A percentile compares a stretch with the other conserved stretches of the same genome.
Evolutionary conservation across 164 flowering plant genomes (phyloP).

Genomic region (Piper longum): DNA sequence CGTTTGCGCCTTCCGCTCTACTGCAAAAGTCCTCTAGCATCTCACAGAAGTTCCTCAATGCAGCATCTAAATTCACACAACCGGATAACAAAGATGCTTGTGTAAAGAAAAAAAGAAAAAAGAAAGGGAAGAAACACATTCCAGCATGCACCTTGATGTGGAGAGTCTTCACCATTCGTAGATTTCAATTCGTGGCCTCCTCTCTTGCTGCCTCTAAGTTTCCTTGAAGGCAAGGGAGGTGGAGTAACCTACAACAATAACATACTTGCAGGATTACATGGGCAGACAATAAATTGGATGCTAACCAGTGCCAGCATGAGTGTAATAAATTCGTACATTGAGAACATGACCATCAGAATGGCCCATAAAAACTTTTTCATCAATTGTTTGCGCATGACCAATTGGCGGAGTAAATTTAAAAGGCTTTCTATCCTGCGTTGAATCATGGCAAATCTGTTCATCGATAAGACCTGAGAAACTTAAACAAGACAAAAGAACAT

Average conservation of each 20-base stretch:
- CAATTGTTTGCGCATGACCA: constrained; percentile 22
- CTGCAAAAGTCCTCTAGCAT: constrained; percentile 65
- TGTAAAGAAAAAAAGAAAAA: background rate
- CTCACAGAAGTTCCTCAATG: constrained; percentile 44
- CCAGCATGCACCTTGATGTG: constrained; percentile 43
- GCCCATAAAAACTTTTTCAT: constrained; percentile 18
- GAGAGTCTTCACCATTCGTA: constrained; percentile 25
- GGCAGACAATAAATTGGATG: too few relatives aligned
- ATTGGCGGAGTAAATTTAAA: constrained; percentile 22
- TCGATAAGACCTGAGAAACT: constrained; percentile 82
- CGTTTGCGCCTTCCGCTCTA: constrained; percentile 51
- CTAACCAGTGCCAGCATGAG: background rate
- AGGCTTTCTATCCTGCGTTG: constrained; percentile 23
- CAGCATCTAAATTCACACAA: constrained; percentile 30
- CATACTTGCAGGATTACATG: background rate
- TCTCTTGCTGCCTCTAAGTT: constrained; percentile 51
- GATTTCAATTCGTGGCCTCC: constrained; percentile 18
- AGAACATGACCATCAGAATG: constrained; percentile 14
- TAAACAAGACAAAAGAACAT: constrained; percentile 47
- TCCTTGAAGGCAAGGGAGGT: constrained; percentile 29
- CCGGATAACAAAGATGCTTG: background rate
- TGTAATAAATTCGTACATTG: constrained; percentile 24
- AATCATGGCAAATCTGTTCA: constrained; percentile 27
- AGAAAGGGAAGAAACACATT: background rate
- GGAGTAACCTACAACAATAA: constrained; percentile 35